Conservation (phyloP, 345 rosid genomes). For the Ceriops zippeliana region DNA sequence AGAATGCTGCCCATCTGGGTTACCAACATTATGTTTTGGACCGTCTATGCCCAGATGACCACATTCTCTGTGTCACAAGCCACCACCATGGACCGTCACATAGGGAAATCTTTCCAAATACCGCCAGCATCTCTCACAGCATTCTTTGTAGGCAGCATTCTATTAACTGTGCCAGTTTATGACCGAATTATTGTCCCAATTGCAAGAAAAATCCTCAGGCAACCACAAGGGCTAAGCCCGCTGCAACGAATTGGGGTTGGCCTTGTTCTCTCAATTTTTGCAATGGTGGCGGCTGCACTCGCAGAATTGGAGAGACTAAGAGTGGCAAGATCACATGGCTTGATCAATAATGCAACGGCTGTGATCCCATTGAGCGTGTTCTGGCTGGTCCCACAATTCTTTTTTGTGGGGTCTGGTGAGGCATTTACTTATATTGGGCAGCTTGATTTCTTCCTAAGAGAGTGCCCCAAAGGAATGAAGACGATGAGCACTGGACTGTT, state of each 20-base stretch:
- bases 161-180: conserved; percentile 73
- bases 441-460: conserved; percentile 84
- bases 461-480: conserved; percentile 98
- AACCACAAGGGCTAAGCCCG: conserved; percentile 77
- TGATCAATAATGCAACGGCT: conserved; percentile 33
- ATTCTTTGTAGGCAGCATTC: conserved; percentile 84
- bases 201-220: conserved; percentile 44
- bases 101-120: conserved; percentile 67
- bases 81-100: conserved; percentile 81
- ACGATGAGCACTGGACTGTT: conserved; percentile 93
- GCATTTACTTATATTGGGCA: conserved; percentile 87
- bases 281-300: conserved; percentile 73
- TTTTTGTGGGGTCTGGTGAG: conserved; percentile 83
- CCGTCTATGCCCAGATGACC: conserved; percentile 91
- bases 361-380: conserved; percentile 67
- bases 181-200: conserved; percentile 60
- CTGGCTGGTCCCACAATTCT: conserved; percentile 77
- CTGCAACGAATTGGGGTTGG: conserved; percentile 82
- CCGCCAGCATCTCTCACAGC: conserved; percentile 72
- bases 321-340: conserved; percentile 40
- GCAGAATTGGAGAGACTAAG: conserved; percentile 59
- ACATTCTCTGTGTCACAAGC: conserved; percentile 94
- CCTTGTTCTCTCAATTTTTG: conserved; percentile 45
- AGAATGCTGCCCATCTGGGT: conserved; percentile 95
- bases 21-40: conserved; percentile 85